Base-by-base conservation (phyloP, 2,329 filamentous ascomycete genomes). In the Hypoxylon sp. region DNA sequence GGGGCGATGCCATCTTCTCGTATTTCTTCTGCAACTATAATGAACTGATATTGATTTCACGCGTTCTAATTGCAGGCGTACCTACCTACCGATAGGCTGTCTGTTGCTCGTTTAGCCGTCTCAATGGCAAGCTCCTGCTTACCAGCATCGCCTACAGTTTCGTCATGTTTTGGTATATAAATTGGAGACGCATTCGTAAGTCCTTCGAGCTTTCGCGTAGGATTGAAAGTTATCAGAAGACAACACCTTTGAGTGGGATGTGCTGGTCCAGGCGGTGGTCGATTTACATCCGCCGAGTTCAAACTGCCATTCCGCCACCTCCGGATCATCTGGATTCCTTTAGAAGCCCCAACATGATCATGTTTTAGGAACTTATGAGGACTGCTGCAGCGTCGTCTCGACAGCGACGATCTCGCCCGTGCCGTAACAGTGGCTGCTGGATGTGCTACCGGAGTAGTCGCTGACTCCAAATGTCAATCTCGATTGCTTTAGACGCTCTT, bases 321-420 rank as follows among this genome's bases (percentile, higher is more conserved):
- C 51, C 47, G 55, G 46, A 56, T 43, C 26, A 26, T 30, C n/a
- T 39, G 47, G 37, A 34, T 50, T 30, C 41, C 15, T 44, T 24
- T 47, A 24, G 22, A 30, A 8, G n/a, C 28, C 37, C 24, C 24
- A 17, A 43, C 13, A 55, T 24, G 48, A 51, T 52, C 39, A 15
- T 22, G 32, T 41, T 46, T 55, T 26, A 62, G 19, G 17, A 34
- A 34, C 50, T 56, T 50, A 62, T 34, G 51, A 20, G 34, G 32
- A 53, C 56, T 39, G 39, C 46, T 47, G 54, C 26, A 51, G 39
- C 41, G 37, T 58, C 50, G 24, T 56, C 52, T 51, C 26, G 19
- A 55, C 37, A 32, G 13, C 26, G 37, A 44, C 13, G 39, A 59
- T 53, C 39, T 30, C 20, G 37, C 15, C 6, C n/a, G 22, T 47